Conservation (phyloP, 441 rosid species). For the Rhodomyrtus psidioides region DNA sequence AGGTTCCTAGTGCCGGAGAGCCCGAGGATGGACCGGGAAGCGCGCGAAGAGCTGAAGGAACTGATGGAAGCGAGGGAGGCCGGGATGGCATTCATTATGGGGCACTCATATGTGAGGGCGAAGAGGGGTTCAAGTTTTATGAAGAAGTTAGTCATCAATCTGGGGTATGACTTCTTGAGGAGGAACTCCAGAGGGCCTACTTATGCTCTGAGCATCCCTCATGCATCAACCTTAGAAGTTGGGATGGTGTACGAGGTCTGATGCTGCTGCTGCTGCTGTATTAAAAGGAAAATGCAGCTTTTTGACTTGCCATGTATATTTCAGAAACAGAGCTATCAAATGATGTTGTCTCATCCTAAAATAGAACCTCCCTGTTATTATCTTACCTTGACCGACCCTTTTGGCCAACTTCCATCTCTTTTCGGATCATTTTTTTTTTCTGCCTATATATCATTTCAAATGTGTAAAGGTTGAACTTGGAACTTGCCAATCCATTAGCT, state of each 20-base stretch:
- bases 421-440: not conserved
- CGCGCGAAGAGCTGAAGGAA: slow-evolving; percentile 7
- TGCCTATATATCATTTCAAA: not conserved
- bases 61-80: slow-evolving; percentile 30
- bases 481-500: not conserved
- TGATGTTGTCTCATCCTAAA: not conserved
- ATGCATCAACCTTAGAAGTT: slow-evolving; percentile 21
- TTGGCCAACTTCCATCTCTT: not conserved
- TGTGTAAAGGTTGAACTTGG: not conserved
- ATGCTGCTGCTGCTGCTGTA: not conserved
- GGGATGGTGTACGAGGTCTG: slow-evolving; percentile 34
- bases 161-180: slow-evolving; percentile 28
- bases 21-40: not conserved
- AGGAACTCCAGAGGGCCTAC: slow-evolving; percentile 24
- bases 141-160: slow-evolving; percentile 26
- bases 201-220: slow-evolving; percentile 24
- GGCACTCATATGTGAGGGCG: slow-evolving; percentile 17
- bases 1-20: slow-evolving; percentile 7
- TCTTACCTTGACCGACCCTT: not conserved
- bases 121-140: slow-evolving; percentile 18
- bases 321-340: not conserved
- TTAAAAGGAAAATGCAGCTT: not conserved
- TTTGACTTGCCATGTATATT: not conserved
- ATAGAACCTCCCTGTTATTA: not conserved
- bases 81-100: slow-evolving; percentile 28